Conservation (phyloP, 2,329 filamentous ascomycete species). For the Sclerotinia trifoliorum region DNA sequence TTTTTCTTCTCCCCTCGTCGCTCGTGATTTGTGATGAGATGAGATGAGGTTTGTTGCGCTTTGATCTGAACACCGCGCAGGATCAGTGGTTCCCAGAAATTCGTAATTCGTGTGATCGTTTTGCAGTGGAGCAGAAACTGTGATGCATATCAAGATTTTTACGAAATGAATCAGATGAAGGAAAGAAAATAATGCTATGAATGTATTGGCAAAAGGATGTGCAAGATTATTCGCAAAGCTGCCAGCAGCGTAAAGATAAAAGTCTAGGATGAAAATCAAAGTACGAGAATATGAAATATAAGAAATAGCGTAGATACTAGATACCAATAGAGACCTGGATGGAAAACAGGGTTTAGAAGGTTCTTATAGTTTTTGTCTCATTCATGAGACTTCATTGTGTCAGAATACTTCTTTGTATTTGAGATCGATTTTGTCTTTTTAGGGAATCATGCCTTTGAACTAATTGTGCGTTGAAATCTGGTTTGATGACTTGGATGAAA, state of each 20-base stretch:
- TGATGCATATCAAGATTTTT: slow-evolving; percentile 12
- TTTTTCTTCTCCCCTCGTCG: not conserved
- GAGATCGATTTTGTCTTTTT: not conserved
- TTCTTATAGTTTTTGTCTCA: slow-evolving; percentile 20
- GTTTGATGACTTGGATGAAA: slow-evolving; percentile 10
- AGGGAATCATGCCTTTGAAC: slow-evolving; percentile 2
- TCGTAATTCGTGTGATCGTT: not conserved
- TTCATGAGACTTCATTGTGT: slow-evolving; percentile 14
- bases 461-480: not conserved
- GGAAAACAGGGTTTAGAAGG: slow-evolving; percentile 3
- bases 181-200: not conserved
- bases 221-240: slow-evolving; percentile 28
- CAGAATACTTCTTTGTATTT: not conserved
- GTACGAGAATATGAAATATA: not conserved
- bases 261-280: slow-evolving; percentile 10
- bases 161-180: slow-evolving; percentile 5
- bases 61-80: not conserved
- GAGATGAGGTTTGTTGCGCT: not conserved
- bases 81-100: not conserved
- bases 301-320: slow-evolving; percentile 12
- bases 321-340: slow-evolving; percentile 10
- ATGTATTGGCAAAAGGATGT: slow-evolving; percentile 11
- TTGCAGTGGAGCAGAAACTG: not conserved
- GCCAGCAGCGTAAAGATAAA: slow-evolving; percentile 32
- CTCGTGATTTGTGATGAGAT: not conserved